Percentiles rank a stretch among this genome's conserved stretches.
phyloP scores from a whole-genome alignment of 2,329 filamentous ascomycete species.

The Colletotrichum lupini region DNA sequence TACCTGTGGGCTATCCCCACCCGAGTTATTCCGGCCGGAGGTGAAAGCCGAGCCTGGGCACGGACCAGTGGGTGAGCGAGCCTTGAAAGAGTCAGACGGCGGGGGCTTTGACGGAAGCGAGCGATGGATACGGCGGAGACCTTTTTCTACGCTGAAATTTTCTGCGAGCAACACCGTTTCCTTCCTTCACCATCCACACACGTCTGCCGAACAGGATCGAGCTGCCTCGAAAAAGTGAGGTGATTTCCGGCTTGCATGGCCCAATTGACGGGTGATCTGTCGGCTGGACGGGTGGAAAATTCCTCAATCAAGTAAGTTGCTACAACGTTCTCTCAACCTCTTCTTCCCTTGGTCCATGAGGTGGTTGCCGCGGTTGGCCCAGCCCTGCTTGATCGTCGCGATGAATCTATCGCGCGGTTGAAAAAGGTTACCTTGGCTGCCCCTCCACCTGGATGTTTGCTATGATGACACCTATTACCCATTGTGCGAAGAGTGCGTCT shows the following conservation, averaged over 20 bases:
- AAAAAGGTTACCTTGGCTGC: conserved; percentile 34
- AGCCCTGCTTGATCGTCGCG: background rate
- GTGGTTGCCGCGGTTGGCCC: background rate
- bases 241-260: conserved; percentile 36
- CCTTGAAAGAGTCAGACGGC: conserved; percentile 26
- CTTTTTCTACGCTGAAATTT: conserved; percentile 33
- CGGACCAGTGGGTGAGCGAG: background rate
- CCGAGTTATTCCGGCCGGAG: conserved; percentile 8
- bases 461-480: conserved; percentile 70
- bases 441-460: conserved; percentile 41
- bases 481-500: conserved; percentile 68
- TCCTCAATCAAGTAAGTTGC: conserved; percentile 39
- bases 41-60: background rate
- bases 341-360: conserved; percentile 27
- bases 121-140: conserved; percentile 28
- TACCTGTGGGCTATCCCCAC: background rate
- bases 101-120: conserved; percentile 19
- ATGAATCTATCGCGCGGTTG: background rate
- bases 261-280: conserved; percentile 36
- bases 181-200: conserved; percentile 27
- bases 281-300: conserved; percentile 36
- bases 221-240: conserved; percentile 26
- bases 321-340: background rate
- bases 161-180: background rate
- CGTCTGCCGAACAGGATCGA: conserved; percentile 32